Conservation (phyloP, 129 eudicot species). For the Calendula officinalis region DNA sequence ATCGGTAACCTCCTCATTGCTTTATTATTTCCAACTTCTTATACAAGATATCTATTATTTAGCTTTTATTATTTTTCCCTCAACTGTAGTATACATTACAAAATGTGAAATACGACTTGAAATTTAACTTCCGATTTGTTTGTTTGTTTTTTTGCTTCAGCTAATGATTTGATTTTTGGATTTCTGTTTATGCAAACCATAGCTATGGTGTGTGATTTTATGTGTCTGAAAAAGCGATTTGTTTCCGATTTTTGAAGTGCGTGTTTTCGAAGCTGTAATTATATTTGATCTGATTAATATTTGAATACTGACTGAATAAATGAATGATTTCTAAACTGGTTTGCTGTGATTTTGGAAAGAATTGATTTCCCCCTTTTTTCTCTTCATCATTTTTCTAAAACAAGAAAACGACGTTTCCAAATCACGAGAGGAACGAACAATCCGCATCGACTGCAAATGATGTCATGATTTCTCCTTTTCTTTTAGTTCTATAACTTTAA, state of each 20-base stretch:
- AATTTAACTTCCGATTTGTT: not conserved
- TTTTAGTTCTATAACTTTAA: not conserved
- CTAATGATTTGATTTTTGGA: not conserved
- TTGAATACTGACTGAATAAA: slow-evolving; percentile 9
- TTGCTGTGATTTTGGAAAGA: not conserved
- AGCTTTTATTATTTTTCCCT: not conserved
- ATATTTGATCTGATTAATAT: slow-evolving; percentile 12
- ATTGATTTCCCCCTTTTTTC: not conserved
- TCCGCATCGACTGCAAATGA: slow-evolving; percentile 8
- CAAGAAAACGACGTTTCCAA: slow-evolving; percentile 27
- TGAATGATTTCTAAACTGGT: slow-evolving; percentile 1
- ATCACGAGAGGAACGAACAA: slow-evolving; percentile 24
- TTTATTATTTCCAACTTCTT: not conserved
- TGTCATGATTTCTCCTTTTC: slow-evolving; percentile 12
- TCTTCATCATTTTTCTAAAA: slow-evolving; percentile 11
- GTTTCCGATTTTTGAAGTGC: not conserved
- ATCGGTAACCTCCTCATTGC: slow-evolving; percentile 33
- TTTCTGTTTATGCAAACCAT: slow-evolving; percentile 13
- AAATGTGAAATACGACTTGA: not conserved
- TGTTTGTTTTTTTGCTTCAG: not conserved
- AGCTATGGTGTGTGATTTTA: not conserved
- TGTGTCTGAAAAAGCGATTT: not conserved
- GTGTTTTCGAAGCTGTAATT: not conserved
- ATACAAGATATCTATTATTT: slow-evolving; percentile 1
- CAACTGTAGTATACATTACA: not conserved